phyloP scores from a whole-genome alignment of 495 filamentous ascomycete genomes.

The Aspergillus taichungensis region DNA sequence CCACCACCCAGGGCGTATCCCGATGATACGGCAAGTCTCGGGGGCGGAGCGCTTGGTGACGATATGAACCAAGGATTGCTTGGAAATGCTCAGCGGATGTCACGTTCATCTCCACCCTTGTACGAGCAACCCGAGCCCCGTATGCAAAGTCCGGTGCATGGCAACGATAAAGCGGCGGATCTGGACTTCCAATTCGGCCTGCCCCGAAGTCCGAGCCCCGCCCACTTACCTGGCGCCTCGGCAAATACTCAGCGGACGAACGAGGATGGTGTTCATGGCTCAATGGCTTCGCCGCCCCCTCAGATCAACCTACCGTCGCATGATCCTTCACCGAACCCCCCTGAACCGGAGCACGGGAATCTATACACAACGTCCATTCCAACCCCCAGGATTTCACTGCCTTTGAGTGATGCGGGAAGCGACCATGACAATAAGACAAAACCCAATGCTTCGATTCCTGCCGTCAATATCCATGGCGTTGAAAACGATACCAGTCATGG shows the following conservation, averaged over 20 bases:
- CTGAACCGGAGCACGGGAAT: constrained; percentile 1
- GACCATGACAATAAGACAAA: constrained; percentile 56
- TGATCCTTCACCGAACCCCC: constrained; percentile 8
- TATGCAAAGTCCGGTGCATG: constrained; percentile 7
- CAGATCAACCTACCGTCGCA: constrained; percentile 16
- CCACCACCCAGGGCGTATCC: constrained; percentile 41
- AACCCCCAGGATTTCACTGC: constrained; percentile 34
- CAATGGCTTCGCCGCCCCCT: too few relatives aligned
- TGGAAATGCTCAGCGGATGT: constrained; percentile 55
- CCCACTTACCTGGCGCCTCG: constrained; percentile 8
- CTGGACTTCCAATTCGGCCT: constrained; percentile 15
- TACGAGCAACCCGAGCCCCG: constrained; percentile 19
- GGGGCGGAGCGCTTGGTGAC: constrained; percentile 39
- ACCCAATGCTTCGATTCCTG: constrained; percentile 34
- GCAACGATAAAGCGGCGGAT: constrained; percentile 5
- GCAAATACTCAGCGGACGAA: constrained; percentile 4
- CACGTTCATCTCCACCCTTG: constrained; percentile 50
- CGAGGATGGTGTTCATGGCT: neutral
- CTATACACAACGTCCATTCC: constrained; percentile 15
- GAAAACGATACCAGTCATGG: constrained; percentile 16
- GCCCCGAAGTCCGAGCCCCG: constrained; percentile 13
- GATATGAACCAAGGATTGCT: constrained; percentile 54
- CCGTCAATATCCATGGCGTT: constrained; percentile 21
- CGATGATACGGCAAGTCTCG: constrained; percentile 58
- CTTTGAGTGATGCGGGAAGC: constrained; percentile 42